These are phyloP conservation scores for Brassica balearica DNA, from an alignment of 441 rosid genomes.

Conservation along the genomic window DNA sequence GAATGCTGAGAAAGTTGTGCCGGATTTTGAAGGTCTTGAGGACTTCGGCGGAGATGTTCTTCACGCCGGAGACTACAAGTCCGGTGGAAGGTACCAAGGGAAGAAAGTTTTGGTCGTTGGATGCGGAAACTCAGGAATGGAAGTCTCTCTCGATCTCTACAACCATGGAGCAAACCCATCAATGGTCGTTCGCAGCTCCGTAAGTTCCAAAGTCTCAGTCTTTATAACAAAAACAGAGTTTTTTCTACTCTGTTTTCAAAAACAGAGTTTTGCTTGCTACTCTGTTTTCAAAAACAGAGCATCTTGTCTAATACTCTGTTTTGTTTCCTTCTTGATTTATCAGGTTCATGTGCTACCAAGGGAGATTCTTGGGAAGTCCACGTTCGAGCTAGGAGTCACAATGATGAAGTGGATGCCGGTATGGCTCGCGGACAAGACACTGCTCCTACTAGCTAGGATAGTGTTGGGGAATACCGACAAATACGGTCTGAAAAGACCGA, in stretches of 20 bases:
- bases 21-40: slow-evolving; percentile 73
- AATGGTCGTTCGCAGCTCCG: slow-evolving; percentile 86
- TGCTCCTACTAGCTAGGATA: slow-evolving; percentile 57
- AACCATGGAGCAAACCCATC: slow-evolving; percentile 70
- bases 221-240: not conserved
- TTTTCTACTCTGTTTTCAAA: not conserved
- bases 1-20: slow-evolving; percentile 79
- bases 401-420: slow-evolving; percentile 71
- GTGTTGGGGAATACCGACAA: slow-evolving; percentile 62
- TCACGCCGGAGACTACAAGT: slow-evolving; percentile 79
- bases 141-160: slow-evolving; percentile 81
- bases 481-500: slow-evolving; percentile 67
- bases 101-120: slow-evolving; percentile 84
- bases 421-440: slow-evolving; percentile 68
- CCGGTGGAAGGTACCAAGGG: slow-evolving; percentile 65
- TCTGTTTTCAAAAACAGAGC: not conserved
- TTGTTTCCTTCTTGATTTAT: slow-evolving; percentile 1
- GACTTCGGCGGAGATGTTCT: slow-evolving; percentile 62
- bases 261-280: not conserved
- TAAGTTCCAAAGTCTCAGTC: slow-evolving; percentile 43
- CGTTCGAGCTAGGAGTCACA: slow-evolving; percentile 60
- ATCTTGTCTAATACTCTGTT: not conserved
- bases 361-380: slow-evolving; percentile 74
- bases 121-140: slow-evolving; percentile 97
- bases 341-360: slow-evolving; percentile 91